Percentiles rank a stretch among this genome's conserved stretches.
Conservation (phyloP, 116 monocot genomes). For the Thalassia testudinum region DNA sequence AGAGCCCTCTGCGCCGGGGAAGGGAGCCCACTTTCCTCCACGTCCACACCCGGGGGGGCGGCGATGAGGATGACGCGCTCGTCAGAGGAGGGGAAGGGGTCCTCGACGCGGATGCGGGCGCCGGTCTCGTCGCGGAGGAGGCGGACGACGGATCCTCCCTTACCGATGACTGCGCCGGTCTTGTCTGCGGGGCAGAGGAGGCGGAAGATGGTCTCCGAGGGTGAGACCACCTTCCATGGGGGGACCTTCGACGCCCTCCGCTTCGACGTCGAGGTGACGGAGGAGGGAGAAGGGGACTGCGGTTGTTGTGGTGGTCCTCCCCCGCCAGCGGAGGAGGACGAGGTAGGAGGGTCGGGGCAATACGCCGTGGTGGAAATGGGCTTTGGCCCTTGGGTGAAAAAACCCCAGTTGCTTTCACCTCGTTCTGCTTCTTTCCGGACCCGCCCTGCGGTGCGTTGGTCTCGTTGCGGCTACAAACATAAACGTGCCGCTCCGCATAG, state of each 20-base stretch:
- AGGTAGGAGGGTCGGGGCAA: neutral
- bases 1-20: slow-evolving; percentile 39
- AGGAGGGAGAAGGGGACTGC: neutral
- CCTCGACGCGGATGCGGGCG: slow-evolving; percentile 28
- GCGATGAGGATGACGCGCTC: slow-evolving; percentile 25
- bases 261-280: neutral
- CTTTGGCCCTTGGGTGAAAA: too few relatives aligned
- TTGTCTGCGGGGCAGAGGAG: slow-evolving; percentile 33
- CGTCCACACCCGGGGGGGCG: neutral
- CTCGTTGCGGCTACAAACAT: too few relatives aligned
- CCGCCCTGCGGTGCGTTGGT: too few relatives aligned
- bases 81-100: slow-evolving; percentile 20
- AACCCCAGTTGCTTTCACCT: too few relatives aligned
- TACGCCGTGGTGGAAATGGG: too few relatives aligned
- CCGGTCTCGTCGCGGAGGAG: slow-evolving; percentile 26
- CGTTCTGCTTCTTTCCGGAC: too few relatives aligned
- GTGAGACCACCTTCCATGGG: neutral
- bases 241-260: too few relatives aligned
- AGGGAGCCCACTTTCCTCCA: slow-evolving; percentile 2
- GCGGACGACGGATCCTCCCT: slow-evolving; percentile 23
- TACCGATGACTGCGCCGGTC: slow-evolving; percentile 22
- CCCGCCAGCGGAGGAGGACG: too few relatives aligned
- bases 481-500: too few relatives aligned
- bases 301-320: too few relatives aligned
- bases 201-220: slow-evolving; percentile 20